Percentiles rank a stretch among this genome's conserved stretches.
These are phyloP conservation scores for Fusarium agapanthi DNA, from an alignment of 2,329 filamentous ascomycete species.

Conservation along the genomic window DNA sequence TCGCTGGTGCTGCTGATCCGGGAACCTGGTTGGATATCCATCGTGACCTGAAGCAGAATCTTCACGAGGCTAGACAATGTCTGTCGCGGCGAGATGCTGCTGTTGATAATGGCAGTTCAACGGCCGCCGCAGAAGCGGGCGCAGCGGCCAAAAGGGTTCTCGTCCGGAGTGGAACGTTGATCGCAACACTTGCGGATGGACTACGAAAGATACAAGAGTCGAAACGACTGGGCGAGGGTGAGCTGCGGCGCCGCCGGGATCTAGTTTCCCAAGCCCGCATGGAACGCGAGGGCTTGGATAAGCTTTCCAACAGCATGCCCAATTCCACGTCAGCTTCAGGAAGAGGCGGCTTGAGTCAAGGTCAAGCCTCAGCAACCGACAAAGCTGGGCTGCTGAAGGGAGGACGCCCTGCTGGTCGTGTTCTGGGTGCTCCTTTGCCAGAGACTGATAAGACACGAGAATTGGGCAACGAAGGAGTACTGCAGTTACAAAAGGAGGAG, in stretches of 20 bases:
- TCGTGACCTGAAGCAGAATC: constrained; percentile 73
- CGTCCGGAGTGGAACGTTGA: constrained; percentile 71
- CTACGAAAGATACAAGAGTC: constrained; percentile 65
- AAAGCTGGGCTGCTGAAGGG: constrained; percentile 58
- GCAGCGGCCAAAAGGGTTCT: constrained; percentile 79
- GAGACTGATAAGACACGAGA: constrained; percentile 82
- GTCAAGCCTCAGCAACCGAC: constrained; percentile 59
- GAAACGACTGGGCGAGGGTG: constrained; percentile 73
- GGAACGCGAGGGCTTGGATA: constrained; percentile 80
- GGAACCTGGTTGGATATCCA: constrained; percentile 81
- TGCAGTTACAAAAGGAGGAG: constrained; percentile 77
- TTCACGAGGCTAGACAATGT: constrained; percentile 71
- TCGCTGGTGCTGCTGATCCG: constrained; percentile 62
- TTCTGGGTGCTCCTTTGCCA: constrained; percentile 75
- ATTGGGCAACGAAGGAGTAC: constrained; percentile 77
- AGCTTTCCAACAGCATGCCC: constrained; percentile 68
- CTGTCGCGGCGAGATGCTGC: constrained; percentile 72
- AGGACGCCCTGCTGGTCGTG: constrained; percentile 62
- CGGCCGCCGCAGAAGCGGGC: constrained; percentile 66
- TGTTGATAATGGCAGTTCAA: constrained; percentile 51
- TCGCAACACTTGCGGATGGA: constrained; percentile 72
- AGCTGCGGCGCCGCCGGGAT: constrained; percentile 76
- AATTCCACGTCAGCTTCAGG: constrained; percentile 38
- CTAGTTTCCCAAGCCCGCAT: constrained; percentile 74
- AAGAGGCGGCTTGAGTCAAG: constrained; percentile 57